phyloP scores from a whole-genome alignment of 179 eudicot species.

The Amaranthus tricolor region DNA sequence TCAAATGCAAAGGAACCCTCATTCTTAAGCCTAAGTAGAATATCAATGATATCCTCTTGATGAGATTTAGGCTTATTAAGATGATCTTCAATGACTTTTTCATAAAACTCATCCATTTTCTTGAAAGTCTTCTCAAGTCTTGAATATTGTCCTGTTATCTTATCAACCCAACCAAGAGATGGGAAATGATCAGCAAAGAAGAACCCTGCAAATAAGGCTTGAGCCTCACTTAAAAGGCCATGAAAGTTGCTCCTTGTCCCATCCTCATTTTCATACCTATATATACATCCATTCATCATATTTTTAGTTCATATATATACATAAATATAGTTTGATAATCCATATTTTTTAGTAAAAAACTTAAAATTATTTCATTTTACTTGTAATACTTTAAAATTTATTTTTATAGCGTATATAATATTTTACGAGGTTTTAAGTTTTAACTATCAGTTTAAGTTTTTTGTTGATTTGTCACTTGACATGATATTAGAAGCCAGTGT shows the following conservation, averaged over 20 bases:
- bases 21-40: too few species aligned
- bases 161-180: slow-evolving; percentile 18
- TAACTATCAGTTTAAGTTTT: too few species aligned
- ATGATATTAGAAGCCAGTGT: too few species aligned
- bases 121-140: slow-evolving; percentile 13
- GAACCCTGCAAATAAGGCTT: slow-evolving; percentile 9
- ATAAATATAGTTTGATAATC: neutral
- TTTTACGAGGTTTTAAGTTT: too few species aligned
- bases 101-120: slow-evolving; percentile 19
- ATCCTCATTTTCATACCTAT: slow-evolving; percentile 10
- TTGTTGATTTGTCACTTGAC: too few species aligned
- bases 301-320: too few species aligned
- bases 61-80: slow-evolving; percentile 9
- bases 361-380: neutral
- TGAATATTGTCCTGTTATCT: neutral
- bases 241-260: slow-evolving; percentile 13
- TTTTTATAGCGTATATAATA: too few species aligned
- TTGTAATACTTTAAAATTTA: neutral
- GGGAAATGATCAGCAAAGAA: slow-evolving; percentile 20
- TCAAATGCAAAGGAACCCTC: too few species aligned
- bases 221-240: slow-evolving; percentile 11
- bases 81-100: slow-evolving; percentile 15
- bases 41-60: too few species aligned
- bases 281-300: too few species aligned
- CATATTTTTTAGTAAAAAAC: neutral